Conservation (phyloP, 2,329 filamentous ascomycete species). For the Nothophaeocryptopus gaeumannii region DNA sequence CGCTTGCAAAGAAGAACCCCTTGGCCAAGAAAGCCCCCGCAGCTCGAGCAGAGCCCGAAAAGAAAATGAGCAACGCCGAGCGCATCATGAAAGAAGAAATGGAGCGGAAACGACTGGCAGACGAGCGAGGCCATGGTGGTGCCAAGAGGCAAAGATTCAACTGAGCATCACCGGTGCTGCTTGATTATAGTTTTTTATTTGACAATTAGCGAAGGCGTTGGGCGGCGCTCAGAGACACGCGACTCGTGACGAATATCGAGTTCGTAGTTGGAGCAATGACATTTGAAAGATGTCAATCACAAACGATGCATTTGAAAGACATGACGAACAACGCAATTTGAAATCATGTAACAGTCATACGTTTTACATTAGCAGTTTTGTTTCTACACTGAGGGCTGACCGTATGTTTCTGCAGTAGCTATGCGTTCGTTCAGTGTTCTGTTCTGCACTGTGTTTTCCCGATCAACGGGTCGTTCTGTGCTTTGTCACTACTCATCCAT, state of each 20-base stretch:
- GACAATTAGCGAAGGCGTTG: slow-evolving; percentile 13
- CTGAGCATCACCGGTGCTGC: background rate
- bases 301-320: no score
- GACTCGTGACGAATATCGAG: slow-evolving; percentile 1
- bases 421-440: slow-evolving; percentile 3
- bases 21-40: slow-evolving; percentile 63
- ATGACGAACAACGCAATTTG: background rate
- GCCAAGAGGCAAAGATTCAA: slow-evolving; percentile 20
- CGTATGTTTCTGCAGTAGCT: background rate
- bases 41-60: slow-evolving; percentile 57
- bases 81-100: slow-evolving; percentile 73
- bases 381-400: slow-evolving; percentile 4
- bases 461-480: slow-evolving; percentile 9
- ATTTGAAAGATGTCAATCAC: background rate
- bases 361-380: background rate
- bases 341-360: no score
- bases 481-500: no score
- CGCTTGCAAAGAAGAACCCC: slow-evolving; percentile 74
- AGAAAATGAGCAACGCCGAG: slow-evolving; percentile 85
- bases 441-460: slow-evolving; percentile 7
- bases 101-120: slow-evolving; percentile 39
- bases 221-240: background rate
- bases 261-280: background rate
- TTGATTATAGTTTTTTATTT: background rate
- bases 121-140: slow-evolving; percentile 25